phyloP scores from a whole-genome alignment of 2,329 filamentous ascomycete genomes.

The Phyllosticta ampelicida region DNA sequence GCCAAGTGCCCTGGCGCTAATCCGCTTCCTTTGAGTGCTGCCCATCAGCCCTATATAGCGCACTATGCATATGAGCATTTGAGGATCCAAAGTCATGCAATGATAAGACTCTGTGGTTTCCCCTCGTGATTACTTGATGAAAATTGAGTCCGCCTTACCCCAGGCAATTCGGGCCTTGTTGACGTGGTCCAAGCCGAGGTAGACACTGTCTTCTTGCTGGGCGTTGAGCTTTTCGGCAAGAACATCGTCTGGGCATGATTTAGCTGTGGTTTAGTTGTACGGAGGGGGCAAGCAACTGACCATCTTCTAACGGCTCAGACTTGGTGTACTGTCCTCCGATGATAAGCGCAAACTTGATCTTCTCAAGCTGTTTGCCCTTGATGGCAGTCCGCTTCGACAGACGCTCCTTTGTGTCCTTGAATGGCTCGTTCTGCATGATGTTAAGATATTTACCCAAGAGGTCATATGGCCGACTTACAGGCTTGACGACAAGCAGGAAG shows the following conservation, averaged over 20 bases:
- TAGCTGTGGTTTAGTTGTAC: slow-evolving; percentile 11
- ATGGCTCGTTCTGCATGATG: slow-evolving; percentile 59
- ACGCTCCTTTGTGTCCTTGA: slow-evolving; percentile 89
- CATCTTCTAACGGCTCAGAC: slow-evolving; percentile 75
- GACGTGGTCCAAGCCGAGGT: slow-evolving; percentile 48
- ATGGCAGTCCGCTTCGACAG: slow-evolving; percentile 84
- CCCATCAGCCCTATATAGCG: slow-evolving; percentile 1
- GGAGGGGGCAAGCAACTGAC: slow-evolving; percentile 42
- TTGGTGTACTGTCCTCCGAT: slow-evolving; percentile 58
- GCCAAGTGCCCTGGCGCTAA: background rate
- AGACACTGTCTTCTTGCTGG: slow-evolving; percentile 27
- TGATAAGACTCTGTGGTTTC: background rate
- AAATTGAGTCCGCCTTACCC: slow-evolving; percentile 49
- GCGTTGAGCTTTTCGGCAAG: slow-evolving; percentile 31
- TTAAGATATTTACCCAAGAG: background rate
- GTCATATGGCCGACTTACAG: slow-evolving; percentile 44
- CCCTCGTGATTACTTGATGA: slow-evolving; percentile 9
- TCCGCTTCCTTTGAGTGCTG: background rate
- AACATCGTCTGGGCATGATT: slow-evolving; percentile 31
- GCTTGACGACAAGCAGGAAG: slow-evolving; percentile 78
- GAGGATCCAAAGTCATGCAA: slow-evolving; percentile 1
- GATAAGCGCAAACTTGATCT: slow-evolving; percentile 90
- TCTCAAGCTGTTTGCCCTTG: slow-evolving; percentile 97
- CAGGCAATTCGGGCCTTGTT: slow-evolving; percentile 51
- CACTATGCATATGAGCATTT: slow-evolving; percentile 5